These are phyloP conservation scores for Chionographis japonica DNA, from an alignment of 106 monocot genomes.

Conservation along the genomic window DNA sequence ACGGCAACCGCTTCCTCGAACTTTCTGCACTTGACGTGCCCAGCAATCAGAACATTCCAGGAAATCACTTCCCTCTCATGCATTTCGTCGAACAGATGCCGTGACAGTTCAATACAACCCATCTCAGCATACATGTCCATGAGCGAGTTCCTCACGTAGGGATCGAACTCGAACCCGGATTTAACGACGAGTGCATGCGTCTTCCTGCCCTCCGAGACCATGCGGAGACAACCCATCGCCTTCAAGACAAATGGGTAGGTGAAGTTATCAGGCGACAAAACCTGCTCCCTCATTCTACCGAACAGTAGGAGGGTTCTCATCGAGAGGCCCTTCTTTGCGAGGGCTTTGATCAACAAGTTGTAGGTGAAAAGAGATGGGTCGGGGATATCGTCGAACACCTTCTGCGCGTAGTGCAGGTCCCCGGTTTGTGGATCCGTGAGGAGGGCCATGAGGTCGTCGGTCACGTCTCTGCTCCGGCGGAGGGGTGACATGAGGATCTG, in stretches of 20 bases:
- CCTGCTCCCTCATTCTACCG: constrained; percentile 19
- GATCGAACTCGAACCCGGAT: constrained; percentile 35
- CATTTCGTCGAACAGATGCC: constrained; percentile 31
- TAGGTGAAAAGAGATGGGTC: constrained; percentile 32
- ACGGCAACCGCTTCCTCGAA: constrained; percentile 28
- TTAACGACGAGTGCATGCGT: constrained; percentile 29
- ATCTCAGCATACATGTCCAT: constrained; percentile 42
- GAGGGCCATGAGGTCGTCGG: constrained; percentile 33
- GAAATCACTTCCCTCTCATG: constrained; percentile 16
- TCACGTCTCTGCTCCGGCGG: constrained; percentile 27
- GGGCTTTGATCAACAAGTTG: constrained; percentile 46
- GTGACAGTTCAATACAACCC: constrained; percentile 9
- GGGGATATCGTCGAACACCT: constrained; percentile 14
- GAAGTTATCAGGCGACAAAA: constrained; percentile 37
- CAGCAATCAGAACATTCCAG: constrained; percentile 44
- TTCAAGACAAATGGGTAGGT: constrained; percentile 47
- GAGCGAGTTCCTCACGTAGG: constrained; percentile 33
- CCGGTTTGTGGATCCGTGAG: constrained; percentile 22
- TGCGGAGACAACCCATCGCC: constrained; percentile 15
- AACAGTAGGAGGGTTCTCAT: constrained; percentile 13
- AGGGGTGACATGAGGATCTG: constrained; percentile 36
- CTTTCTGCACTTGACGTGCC: constrained; percentile 27
- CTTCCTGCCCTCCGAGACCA: constrained; percentile 17
- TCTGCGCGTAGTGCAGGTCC: constrained; percentile 23
- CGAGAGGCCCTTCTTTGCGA: constrained; percentile 11